Evolutionary conservation across 257 asterid genomes (phyloP), one percentile per base, ranked within the genome.

Genomic region (Orobanche coerulescens): DNA sequence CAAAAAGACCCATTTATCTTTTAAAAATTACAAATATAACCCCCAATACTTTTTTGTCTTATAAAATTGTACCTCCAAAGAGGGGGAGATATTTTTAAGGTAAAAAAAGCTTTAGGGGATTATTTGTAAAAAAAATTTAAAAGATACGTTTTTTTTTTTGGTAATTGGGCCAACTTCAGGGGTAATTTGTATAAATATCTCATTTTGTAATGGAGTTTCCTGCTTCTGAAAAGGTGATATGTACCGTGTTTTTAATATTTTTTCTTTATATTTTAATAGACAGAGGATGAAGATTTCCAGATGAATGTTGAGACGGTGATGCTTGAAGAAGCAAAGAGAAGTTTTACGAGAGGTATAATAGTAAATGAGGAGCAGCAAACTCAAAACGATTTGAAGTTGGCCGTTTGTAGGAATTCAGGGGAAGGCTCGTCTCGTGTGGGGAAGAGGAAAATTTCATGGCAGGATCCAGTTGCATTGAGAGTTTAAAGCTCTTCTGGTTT

Each of bases 361-460:
- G n/a, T n/a, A 53, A 80, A 62, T 10, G 95, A 82, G 13, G 95
- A 87, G 30, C 92, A 82, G 75, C 77, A 75, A n/a, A n/a, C n/a
- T n/a, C n/a, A n/a, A 37, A 79, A 57, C 19, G 97, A 90, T 65
- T 62, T 84, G 49, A 86, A 81, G 76, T 43, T 87, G 59, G 67
- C 91, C 1, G 43, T 83, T 2, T 87, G 97, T 78, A 76, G 97
- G 53, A 87, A 82, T 58, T 59, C 81, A 2, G 94, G 95, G 33
- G 95, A 83, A 61, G 82, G 96, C 9, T 46, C 96, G 0, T 69
- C 95, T 16, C 80, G 85, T 15, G 81, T 74, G 7, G 84, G 88
- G 63, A 90, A 90, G 76, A 77, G 95, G 52, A 90, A 90, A 53
- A 83, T 90, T 44, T 83, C 97, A 7, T 85, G 97, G 97, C 97